These are phyloP conservation scores for Plasmodium falciparum DNA, from an alignment of 169 alveolate genomes.

Conservation along the genomic window DNA sequence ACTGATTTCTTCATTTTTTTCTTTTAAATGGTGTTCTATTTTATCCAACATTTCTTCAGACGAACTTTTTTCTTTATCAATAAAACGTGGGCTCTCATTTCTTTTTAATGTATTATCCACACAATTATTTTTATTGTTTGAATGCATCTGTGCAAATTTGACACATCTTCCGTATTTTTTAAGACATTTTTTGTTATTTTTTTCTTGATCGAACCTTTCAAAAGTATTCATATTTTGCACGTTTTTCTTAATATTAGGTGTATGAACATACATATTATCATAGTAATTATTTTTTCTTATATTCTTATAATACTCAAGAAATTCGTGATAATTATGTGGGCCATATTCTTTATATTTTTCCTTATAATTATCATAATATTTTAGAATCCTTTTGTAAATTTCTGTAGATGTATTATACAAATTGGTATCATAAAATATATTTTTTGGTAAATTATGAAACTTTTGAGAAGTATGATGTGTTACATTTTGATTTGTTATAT, in stretches of 20 bases:
- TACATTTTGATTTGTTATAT: slow-evolving; percentile 4
- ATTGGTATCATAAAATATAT: slow-evolving; percentile 27
- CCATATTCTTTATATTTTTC: slow-evolving; percentile 14
- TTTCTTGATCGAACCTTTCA: too few relatives aligned
- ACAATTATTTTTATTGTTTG: too few relatives aligned
- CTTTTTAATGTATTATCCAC: too few relatives aligned
- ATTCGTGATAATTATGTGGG: slow-evolving; percentile 37
- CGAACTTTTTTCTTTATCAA: too few relatives aligned
- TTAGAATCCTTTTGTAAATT: slow-evolving; percentile 40
- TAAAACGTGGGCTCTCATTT: too few relatives aligned
- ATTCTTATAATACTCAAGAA: slow-evolving; percentile 16
- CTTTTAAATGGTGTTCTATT: neutral
- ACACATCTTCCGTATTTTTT: too few relatives aligned
- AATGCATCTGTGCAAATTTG: too few relatives aligned
- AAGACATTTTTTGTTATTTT: too few relatives aligned
- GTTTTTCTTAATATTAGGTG: too few relatives aligned
- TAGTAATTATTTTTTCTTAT: slow-evolving; percentile 1
- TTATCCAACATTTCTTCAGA: too few relatives aligned
- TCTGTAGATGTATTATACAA: slow-evolving; percentile 28
- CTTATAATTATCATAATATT: slow-evolving; percentile 28
- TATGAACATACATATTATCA: too few relatives aligned
- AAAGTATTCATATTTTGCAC: too few relatives aligned
- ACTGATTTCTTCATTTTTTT: neutral
- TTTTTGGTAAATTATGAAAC: slow-evolving; percentile 23
- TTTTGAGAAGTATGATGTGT: neutral